phyloP scores from a whole-genome alignment of 23 red algal species.

The Gracilariopsis chorda region DNA sequence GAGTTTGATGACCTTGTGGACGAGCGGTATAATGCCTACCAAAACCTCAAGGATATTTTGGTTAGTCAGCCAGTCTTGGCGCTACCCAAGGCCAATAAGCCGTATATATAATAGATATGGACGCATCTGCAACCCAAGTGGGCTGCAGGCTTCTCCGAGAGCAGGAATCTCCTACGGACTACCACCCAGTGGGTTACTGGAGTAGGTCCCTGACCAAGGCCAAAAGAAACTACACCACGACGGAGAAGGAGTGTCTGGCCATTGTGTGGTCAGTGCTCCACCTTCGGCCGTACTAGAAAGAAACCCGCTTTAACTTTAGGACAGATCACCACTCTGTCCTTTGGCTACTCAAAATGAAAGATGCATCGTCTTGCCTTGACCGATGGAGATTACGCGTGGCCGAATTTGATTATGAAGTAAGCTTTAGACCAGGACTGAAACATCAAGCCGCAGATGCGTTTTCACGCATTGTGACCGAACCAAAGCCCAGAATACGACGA shows the following conservation, averaged over 20 bases:
- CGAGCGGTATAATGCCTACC: background rate
- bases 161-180: background rate
- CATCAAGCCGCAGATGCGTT: constrained; percentile 21
- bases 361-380: background rate
- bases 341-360: constrained; percentile 11
- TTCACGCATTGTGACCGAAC: constrained; percentile 9
- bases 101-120: background rate
- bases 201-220: background rate
- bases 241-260: constrained; percentile 1
- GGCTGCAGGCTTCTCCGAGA: background rate
- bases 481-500: too few relatives aligned
- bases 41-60: background rate
- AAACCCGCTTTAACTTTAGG: background rate
- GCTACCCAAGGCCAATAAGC: background rate
- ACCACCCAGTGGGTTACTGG: constrained; percentile 1
- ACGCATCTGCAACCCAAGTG: background rate
- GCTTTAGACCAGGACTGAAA: constrained; percentile 2
- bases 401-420: constrained; percentile 21
- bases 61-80: background rate
- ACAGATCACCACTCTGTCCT: background rate
- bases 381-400: constrained; percentile 25
- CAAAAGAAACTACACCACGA: background rate
- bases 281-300: constrained; percentile 14
- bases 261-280: constrained; percentile 19
- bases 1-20: background rate